Evolutionary conservation across 305 asterid genomes (phyloP).

Genomic region (Fraxinus dipetala): DNA sequence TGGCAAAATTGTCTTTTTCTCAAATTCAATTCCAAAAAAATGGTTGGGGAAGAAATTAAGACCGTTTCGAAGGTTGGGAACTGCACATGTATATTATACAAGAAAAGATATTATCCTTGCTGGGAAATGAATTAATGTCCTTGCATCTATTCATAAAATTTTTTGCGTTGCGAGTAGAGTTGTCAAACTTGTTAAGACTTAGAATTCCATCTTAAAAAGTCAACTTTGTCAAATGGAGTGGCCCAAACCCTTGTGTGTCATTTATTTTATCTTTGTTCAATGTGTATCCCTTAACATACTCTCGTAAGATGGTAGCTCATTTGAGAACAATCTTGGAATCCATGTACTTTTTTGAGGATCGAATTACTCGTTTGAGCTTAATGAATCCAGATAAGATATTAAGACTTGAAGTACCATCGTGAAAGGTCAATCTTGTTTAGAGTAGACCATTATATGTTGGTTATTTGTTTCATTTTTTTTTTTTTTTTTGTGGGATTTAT

Average conservation of each 20-base stretch:
- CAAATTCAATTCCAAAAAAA: background rate
- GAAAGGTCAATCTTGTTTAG: background rate
- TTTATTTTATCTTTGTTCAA: background rate
- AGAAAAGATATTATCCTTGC: background rate
- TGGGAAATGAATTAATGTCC: background rate
- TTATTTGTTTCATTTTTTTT: background rate
- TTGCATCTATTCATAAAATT: background rate
- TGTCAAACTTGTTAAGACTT: background rate
- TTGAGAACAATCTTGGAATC: background rate
- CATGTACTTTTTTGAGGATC: background rate
- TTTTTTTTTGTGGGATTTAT: background rate
- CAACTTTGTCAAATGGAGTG: background rate
- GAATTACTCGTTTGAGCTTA: background rate
- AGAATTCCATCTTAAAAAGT: background rate
- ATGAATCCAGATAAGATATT: background rate
- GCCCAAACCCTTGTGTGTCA: background rate
- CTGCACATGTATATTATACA: background rate
- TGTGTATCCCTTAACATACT: background rate
- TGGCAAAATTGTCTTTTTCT: background rate
- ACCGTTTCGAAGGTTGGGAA: background rate
- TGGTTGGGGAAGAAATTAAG: background rate
- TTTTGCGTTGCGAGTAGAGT: background rate
- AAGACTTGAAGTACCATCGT: background rate
- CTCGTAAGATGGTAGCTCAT: background rate
- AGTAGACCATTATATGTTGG: background rate